Evolutionary conservation across 2,329 filamentous ascomycete genomes (phyloP).

Genomic region (Colletotrichum sojae): DNA sequence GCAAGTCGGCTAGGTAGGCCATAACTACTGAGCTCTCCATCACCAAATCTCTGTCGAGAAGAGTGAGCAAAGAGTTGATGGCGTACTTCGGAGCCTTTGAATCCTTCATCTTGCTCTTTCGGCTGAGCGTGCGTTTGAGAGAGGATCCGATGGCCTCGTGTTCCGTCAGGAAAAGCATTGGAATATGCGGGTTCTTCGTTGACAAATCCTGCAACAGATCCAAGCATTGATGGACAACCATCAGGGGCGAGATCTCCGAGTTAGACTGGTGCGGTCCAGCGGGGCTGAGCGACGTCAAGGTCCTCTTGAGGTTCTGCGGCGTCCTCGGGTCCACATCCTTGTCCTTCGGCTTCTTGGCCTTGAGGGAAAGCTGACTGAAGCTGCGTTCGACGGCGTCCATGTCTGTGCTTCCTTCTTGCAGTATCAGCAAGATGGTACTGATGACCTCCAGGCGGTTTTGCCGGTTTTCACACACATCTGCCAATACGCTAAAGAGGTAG

Average conservation of each 20-base stretch:
- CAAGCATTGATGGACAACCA: conserved; percentile 96
- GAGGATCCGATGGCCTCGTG: conserved; percentile 83
- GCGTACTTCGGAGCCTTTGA: conserved; percentile 88
- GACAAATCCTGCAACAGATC: conserved; percentile 87
- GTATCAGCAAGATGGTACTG: conserved; percentile 90
- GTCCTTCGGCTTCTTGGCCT: conserved; percentile 84
- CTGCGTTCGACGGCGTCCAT: conserved; percentile 94
- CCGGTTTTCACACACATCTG: conserved; percentile 95
- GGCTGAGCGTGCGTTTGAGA: conserved; percentile 81
- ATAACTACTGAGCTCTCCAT: conserved; percentile 98
- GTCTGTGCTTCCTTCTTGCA: conserved; percentile 96
- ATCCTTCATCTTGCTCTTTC: conserved; percentile 92
- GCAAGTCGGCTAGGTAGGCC: conserved; percentile 89
- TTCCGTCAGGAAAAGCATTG: conserved; percentile 93
- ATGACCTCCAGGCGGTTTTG: conserved; percentile 95
- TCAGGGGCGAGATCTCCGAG: conserved; percentile 91
- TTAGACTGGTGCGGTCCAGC: conserved; percentile 69
- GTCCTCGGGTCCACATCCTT: conserved; percentile 78
- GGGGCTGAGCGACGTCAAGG: conserved; percentile 71
- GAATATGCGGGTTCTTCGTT: conserved; percentile 86
- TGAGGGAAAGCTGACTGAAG: conserved; percentile 92
- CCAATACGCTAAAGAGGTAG: conserved; percentile 88
- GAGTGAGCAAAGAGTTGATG: conserved; percentile 88
- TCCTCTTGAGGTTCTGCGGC: conserved; percentile 84
- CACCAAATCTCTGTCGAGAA: conserved; percentile 93